These are phyloP conservation scores for Penicillium janthinellum DNA, from an alignment of 2,329 filamentous ascomycete genomes.

Conservation along the genomic window DNA sequence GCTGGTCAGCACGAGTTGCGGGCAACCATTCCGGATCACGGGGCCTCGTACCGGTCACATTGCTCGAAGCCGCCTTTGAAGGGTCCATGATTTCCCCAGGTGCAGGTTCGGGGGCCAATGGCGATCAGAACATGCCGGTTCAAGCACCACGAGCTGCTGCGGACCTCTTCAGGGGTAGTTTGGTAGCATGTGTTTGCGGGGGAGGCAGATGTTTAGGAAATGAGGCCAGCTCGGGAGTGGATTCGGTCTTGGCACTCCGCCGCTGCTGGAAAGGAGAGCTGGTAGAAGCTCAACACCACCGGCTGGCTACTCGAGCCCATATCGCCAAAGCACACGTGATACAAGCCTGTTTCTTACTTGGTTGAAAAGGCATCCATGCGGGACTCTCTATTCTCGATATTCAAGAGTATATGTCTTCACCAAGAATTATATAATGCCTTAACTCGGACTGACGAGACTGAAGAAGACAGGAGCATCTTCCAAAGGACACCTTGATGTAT, in stretches of 20 bases:
- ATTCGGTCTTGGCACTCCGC: neutral
- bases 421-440: no score
- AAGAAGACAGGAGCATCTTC: no score
- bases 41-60: conserved; percentile 66
- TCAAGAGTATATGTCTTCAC: no score
- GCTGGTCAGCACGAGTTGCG: conserved; percentile 22
- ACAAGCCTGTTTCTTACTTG: no score
- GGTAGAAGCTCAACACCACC: neutral
- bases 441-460: no score
- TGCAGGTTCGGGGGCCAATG: conserved; percentile 28
- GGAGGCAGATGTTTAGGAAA: conserved; percentile 13
- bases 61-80: conserved; percentile 62
- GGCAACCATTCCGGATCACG: neutral
- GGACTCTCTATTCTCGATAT: no score
- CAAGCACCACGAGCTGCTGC: conserved; percentile 8
- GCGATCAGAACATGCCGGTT: conserved; percentile 33
- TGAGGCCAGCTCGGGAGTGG: conserved; percentile 10
- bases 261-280: neutral
- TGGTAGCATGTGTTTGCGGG: neutral
- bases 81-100: conserved; percentile 44
- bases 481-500: no score
- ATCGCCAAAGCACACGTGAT: no score
- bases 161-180: conserved; percentile 11
- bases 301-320: no score
- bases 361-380: no score